Percentiles rank a stretch among this genome's conserved stretches.
phyloP scores from a whole-genome alignment of 164 flowering plant genomes.

The Tetrastigma voinierianum region DNA sequence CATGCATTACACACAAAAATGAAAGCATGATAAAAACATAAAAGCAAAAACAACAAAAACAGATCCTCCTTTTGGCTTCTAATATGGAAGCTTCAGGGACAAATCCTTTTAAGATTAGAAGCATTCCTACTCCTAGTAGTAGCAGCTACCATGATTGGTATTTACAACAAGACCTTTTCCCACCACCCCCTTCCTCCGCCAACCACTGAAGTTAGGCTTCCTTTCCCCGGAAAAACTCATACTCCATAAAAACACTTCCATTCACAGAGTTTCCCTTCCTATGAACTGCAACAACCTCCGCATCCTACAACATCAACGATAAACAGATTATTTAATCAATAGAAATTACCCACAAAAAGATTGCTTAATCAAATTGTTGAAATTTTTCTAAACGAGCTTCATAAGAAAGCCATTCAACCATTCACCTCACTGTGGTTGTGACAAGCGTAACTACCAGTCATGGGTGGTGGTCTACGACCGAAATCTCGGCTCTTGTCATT shows the following conservation, averaged over 20 bases:
- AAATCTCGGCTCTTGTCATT: not conserved
- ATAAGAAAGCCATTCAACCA: too few relatives aligned
- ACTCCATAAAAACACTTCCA: constrained; percentile 32
- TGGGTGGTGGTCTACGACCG: too few relatives aligned
- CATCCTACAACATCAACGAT: constrained; percentile 19
- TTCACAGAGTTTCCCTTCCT: constrained; percentile 16
- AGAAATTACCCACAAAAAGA: not conserved
- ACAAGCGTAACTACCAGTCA: too few relatives aligned
- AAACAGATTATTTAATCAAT: not conserved
- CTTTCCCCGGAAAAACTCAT: constrained; percentile 43
- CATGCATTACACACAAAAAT: constrained; percentile 8
- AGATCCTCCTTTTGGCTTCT: not conserved
- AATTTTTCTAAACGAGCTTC: not conserved
- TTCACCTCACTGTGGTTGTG: too few relatives aligned
- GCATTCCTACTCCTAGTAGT: not conserved
- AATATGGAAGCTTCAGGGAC: constrained; percentile 45
- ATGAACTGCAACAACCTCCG: constrained; percentile 25
- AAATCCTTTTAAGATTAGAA: constrained; percentile 34
- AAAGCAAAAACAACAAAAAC: not conserved
- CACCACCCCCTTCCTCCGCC: not conserved
- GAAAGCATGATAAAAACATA: constrained; percentile 3
- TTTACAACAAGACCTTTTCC: constrained; percentile 7
- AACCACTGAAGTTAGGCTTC: constrained; percentile 8
- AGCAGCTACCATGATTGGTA: not conserved
- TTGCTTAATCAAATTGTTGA: not conserved